Evolutionary conservation across 208 protist genomes (phyloP).

Genomic region (Crithidia brevicula): DNA sequence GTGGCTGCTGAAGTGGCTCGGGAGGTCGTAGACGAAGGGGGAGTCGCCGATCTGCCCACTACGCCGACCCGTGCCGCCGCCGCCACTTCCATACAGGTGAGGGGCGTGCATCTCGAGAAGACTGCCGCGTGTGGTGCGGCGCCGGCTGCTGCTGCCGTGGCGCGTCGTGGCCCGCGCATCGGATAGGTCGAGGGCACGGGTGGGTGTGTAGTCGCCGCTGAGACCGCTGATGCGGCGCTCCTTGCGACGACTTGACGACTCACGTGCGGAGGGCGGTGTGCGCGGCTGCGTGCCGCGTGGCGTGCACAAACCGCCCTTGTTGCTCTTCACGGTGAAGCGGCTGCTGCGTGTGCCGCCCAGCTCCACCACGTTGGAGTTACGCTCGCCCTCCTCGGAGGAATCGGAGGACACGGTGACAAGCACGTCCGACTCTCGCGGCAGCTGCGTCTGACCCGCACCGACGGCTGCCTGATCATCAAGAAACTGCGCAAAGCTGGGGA

Average conservation of each 20-base stretch:
- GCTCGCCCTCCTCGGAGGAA: constrained; percentile 20
- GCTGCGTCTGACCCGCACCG: constrained; percentile 19
- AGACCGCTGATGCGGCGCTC: constrained; percentile 20
- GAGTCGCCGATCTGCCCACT: constrained; percentile 27
- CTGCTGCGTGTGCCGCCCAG: constrained; percentile 19
- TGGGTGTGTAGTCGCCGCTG: constrained; percentile 26
- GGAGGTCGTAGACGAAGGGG: constrained; percentile 10
- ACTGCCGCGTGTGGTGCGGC: constrained; percentile 25
- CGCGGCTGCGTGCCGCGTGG: constrained; percentile 20
- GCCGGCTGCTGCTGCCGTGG: constrained; percentile 18
- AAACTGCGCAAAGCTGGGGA: constrained; percentile 77
- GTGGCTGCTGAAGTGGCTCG: constrained; percentile 14
- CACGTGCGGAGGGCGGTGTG: constrained; percentile 16
- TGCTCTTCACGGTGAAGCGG: constrained; percentile 9
- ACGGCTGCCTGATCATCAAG: constrained; percentile 61
- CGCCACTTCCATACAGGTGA: constrained; percentile 25
- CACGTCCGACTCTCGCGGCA: constrained; percentile 30
- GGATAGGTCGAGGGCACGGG: constrained; percentile 30
- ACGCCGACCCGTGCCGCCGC: constrained; percentile 8
- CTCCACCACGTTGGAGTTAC: constrained; percentile 19
- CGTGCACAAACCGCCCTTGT: constrained; percentile 2
- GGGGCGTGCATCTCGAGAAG: constrained; percentile 30
- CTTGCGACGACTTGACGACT: constrained; percentile 11
- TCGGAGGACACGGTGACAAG: constrained; percentile 46
- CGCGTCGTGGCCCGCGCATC: constrained; percentile 25